Base-by-base conservation (phyloP, 2,329 filamentous ascomycete genomes). In the Aspergillus tubingensis region DNA sequence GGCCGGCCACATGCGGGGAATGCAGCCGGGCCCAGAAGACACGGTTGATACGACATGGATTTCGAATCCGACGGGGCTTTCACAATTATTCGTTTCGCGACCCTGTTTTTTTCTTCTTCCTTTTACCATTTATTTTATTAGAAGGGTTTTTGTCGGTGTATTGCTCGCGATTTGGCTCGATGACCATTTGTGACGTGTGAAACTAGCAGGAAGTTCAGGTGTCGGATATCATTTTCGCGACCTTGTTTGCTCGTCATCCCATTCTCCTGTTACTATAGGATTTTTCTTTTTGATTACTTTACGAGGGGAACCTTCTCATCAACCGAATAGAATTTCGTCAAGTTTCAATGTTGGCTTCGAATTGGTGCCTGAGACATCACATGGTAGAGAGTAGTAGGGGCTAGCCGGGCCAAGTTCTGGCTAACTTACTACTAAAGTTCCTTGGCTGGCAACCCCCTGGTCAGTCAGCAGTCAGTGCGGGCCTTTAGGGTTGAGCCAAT, bases 1-100 rank as follows among this genome's bases (percentile, higher is more conserved):
- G 66, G 64, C 65, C 65, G 68, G 73, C 68, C 64, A 68, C 71
- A 72, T 74, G 68, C 73, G 71, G 74, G 72, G 61, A 76, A 70
- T 76, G 67, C 67, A 67, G 69, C 69, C 63, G 67, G 70, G 59
- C 66, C 63, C 62, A 63, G 62, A 39, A 59, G 57, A 59, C 58
- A 60, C 51, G 54, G 55, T 57, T 65, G 58, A 63, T 64, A 59
- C 44, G 55, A 59, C 47, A 54, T 52, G 59, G 32, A 48, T 57
- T 59, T 52, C 60, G 56, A 19, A 19, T 55, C 55, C 54, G 43
- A 49, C 47, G 57, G 32, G 32, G 58, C 32, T 60, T 54, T 44
- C 32, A 54, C 47, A 51, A 25, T 49, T 51, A 56, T 49, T 59
- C 47, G 52, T 55, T 23, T 43, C 19, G 32, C 19, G 15, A 44